Evolutionary conservation across 805 yeast genomes (phyloP).

Genomic region (Naumovozyma baii): DNA sequence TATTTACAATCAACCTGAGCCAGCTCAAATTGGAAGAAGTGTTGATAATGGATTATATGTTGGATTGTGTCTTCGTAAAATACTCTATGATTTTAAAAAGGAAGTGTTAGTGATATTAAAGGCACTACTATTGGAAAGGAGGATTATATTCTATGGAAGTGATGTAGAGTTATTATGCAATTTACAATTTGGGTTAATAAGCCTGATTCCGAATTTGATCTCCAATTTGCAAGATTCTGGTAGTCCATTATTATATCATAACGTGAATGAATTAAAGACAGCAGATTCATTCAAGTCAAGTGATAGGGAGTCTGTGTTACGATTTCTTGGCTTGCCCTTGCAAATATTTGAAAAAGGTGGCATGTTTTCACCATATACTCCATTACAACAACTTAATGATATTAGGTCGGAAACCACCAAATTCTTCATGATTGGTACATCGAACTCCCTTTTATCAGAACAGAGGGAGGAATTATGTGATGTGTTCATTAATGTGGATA

Average conservation of each 20-base stretch:
- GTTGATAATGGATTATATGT: constrained; percentile 36
- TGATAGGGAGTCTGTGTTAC: constrained; percentile 64
- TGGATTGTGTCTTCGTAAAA: constrained; percentile 62
- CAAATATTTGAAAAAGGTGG: constrained; percentile 80
- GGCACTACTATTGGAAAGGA: constrained; percentile 65
- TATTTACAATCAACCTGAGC: constrained; percentile 28
- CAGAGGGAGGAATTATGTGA: constrained; percentile 58
- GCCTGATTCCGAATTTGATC: constrained; percentile 73
- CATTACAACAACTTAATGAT: constrained; percentile 81
- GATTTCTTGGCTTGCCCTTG: constrained; percentile 80
- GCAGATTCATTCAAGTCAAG: constrained; percentile 66
- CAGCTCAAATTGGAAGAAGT: constrained; percentile 21
- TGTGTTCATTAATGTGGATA: constrained; percentile 60
- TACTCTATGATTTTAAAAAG: constrained; percentile 48
- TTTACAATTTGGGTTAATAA: constrained; percentile 72
- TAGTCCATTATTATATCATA: constrained; percentile 56
- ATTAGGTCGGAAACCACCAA: constrained; percentile 46
- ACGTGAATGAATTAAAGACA: constrained; percentile 41
- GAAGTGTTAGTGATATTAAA: constrained; percentile 62
- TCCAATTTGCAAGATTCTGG: constrained; percentile 68
- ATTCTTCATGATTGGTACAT: constrained; percentile 74
- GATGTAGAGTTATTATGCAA: constrained; percentile 74
- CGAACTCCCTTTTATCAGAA: constrained; percentile 69
- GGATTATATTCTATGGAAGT: constrained; percentile 65
- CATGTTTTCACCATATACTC: constrained; percentile 86